A percentile compares a stretch with the other conserved stretches of the same genome.
These are phyloP conservation scores for Solidago caesia DNA, from an alignment of 129 eudicot genomes.

Conservation along the genomic window DNA sequence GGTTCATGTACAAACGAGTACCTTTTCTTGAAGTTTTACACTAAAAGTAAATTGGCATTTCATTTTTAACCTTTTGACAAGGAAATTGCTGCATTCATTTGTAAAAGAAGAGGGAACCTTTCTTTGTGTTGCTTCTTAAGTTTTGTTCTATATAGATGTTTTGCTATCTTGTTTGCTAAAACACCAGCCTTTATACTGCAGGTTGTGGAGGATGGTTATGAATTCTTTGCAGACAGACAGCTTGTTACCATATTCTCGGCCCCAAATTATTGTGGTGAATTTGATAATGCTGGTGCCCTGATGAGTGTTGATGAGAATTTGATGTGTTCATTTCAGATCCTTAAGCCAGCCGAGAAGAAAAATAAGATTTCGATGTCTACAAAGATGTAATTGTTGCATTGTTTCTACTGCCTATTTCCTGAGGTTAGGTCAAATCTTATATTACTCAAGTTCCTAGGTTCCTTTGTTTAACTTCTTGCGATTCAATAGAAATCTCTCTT, in stretches of 20 bases:
- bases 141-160: background rate
- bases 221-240: slow-evolving; percentile 87
- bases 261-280: slow-evolving; percentile 89
- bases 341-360: slow-evolving; percentile 87
- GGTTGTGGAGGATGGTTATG: slow-evolving; percentile 96
- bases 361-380: slow-evolving; percentile 73
- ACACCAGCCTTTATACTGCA: slow-evolving; percentile 22
- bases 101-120: background rate
- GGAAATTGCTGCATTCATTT: background rate
- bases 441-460: no score
- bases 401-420: background rate
- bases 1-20: background rate
- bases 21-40: background rate
- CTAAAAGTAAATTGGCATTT: no score
- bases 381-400: slow-evolving; percentile 46
- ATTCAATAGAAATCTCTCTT: background rate
- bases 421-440: slow-evolving; percentile 30
- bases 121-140: background rate
- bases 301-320: slow-evolving; percentile 83
- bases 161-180: slow-evolving; percentile 13
- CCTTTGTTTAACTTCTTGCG: no score
- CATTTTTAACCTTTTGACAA: no score
- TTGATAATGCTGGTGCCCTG: slow-evolving; percentile 90
- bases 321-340: slow-evolving; percentile 88
- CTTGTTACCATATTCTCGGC: slow-evolving; percentile 84